Evolutionary conservation across 768 basidiomycete species (phyloP).

Genomic region (Clitopilus passeckerianus): DNA sequence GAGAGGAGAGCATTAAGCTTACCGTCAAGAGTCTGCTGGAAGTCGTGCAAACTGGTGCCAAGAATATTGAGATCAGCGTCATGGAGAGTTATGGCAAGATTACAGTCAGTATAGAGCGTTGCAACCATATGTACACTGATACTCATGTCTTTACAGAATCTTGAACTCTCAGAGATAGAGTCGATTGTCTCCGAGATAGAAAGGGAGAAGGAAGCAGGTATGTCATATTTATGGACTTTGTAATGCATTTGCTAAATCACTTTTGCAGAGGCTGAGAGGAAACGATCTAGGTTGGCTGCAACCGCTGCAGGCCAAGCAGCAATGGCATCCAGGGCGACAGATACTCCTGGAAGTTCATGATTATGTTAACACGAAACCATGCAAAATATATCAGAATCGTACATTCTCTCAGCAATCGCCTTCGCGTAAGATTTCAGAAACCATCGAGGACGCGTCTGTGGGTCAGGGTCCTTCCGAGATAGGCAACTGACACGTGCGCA

Average conservation of each 20-base stretch:
- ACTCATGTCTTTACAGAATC: constrained; percentile 46
- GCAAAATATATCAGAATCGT: background rate
- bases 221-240: constrained; percentile 16
- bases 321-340: constrained; percentile 61
- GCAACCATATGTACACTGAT: background rate
- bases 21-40: constrained; percentile 94
- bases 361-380: background rate
- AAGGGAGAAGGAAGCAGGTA: constrained; percentile 93
- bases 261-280: constrained; percentile 85
- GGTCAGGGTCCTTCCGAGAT: background rate
- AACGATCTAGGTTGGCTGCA: constrained; percentile 84
- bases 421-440: background rate
- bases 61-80: constrained; percentile 98
- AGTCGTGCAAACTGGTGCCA: constrained; percentile 99
- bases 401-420: background rate
- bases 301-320: constrained; percentile 90
- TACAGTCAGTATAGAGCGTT: constrained; percentile 47
- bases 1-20: constrained; percentile 90
- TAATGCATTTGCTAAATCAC: background rate
- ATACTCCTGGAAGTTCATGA: constrained; percentile 20
- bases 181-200: constrained; percentile 91
- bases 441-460: background rate
- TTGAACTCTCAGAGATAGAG: constrained; percentile 86
- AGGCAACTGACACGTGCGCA: constrained; percentile 1
- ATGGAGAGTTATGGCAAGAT: constrained; percentile 96